phyloP scores from a whole-genome alignment of 1,284 basidiomycete genomes.

The Taiwanofungus camphoratus region DNA sequence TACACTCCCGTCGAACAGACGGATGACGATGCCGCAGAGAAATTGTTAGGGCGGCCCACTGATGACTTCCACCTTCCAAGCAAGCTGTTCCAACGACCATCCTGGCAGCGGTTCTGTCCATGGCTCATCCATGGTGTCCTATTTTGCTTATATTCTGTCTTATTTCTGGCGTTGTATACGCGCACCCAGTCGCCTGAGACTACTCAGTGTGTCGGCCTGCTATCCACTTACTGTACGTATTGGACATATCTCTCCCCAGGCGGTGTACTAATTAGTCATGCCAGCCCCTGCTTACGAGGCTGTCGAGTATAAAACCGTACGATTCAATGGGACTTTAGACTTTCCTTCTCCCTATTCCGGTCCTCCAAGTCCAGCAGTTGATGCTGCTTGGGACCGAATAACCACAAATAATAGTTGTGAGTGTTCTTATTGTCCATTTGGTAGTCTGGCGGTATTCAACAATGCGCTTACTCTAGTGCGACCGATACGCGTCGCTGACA shows the following conservation, averaged over 20 bases:
- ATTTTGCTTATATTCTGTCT: background rate
- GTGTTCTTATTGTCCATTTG: background rate
- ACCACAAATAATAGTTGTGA: background rate
- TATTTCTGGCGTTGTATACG: background rate
- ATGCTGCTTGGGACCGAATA: conserved; percentile 4
- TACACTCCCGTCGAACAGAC: too few species aligned
- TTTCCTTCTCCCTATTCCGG: background rate
- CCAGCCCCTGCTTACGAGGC: conserved; percentile 1
- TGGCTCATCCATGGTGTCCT: background rate
- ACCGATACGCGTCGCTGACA: background rate
- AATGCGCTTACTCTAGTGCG: background rate
- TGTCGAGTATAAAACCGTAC: background rate
- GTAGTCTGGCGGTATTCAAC: too few species aligned
- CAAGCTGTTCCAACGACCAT: too few species aligned
- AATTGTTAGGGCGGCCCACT: too few species aligned
- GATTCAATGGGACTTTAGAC: conserved; percentile 1
- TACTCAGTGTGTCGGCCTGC: background rate
- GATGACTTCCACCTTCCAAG: too few species aligned
- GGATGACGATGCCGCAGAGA: too few species aligned
- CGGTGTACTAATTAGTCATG: background rate
- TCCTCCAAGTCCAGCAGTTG: background rate
- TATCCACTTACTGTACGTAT: background rate
- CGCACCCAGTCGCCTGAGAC: background rate
- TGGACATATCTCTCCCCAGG: background rate
- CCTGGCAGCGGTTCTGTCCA: too few species aligned